These are phyloP conservation scores for Candida rishiriensis DNA, from an alignment of 805 yeast species.

Conservation along the genomic window DNA sequence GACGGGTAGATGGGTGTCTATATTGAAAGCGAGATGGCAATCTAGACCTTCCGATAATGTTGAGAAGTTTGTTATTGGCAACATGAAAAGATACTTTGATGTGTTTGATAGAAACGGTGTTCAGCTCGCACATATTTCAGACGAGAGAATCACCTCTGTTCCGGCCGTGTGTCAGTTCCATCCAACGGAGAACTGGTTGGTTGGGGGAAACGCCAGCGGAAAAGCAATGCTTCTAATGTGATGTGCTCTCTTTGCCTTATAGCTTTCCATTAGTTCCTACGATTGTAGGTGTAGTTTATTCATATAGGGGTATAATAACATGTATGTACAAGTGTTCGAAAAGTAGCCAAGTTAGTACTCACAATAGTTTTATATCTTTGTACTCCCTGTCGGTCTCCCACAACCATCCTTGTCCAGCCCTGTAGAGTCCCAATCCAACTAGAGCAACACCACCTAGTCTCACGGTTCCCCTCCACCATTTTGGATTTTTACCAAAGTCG, in stretches of 20 bases:
- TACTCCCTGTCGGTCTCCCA: constrained; percentile 39
- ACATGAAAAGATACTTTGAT: constrained; percentile 87
- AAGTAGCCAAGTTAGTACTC: neutral
- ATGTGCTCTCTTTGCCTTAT: too few species aligned
- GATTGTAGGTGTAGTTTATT: too few species aligned
- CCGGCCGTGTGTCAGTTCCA: constrained; percentile 89
- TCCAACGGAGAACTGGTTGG: constrained; percentile 83
- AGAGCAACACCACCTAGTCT: constrained; percentile 51
- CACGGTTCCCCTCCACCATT: constrained; percentile 59
- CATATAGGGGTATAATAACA: too few species aligned
- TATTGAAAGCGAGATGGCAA: constrained; percentile 87
- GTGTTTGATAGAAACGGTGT: constrained; percentile 73
- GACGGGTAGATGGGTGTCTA: constrained; percentile 96
- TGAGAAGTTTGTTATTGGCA: constrained; percentile 86
- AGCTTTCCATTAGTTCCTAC: too few species aligned
- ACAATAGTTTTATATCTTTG: constrained; percentile 15
- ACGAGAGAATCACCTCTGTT: constrained; percentile 68
- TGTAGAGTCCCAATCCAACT: constrained; percentile 51
- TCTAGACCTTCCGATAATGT: constrained; percentile 59
- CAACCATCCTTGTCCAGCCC: constrained; percentile 62
- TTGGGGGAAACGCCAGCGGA: constrained; percentile 94
- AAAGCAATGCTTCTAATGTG: constrained; percentile 59
- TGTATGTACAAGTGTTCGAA: neutral
- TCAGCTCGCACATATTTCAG: constrained; percentile 68
- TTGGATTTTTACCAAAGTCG: constrained; percentile 37